phyloP scores from a whole-genome alignment of 176 grass and related monocot genomes.

The Aegilops umbellulata region DNA sequence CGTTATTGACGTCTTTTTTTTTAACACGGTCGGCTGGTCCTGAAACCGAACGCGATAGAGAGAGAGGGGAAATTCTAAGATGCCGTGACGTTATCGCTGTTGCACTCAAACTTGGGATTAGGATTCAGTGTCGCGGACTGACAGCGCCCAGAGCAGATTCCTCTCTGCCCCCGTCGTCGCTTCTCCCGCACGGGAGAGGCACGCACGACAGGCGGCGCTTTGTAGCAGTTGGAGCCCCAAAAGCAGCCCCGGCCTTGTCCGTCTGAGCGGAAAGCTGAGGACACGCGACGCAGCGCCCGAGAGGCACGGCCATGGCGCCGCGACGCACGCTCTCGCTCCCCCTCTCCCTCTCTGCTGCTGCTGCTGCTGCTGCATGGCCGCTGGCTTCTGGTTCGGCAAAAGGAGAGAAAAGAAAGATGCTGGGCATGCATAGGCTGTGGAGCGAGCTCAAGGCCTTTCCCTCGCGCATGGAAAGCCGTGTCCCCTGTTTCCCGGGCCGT shows the following conservation, averaged over 20 bases:
- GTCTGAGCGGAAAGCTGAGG: slow-evolving; percentile 4
- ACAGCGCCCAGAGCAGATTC: neutral
- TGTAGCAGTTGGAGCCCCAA: slow-evolving; percentile 18
- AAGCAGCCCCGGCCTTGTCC: neutral
- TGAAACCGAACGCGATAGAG: too few species aligned
- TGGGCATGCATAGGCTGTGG: slow-evolving; percentile 22
- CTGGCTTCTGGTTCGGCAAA: neutral
- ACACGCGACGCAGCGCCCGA: neutral
- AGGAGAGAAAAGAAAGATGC: neutral
- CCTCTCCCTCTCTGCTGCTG: neutral
- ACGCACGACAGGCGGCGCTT: neutral
- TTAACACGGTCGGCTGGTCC: too few species aligned
- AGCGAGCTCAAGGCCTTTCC: slow-evolving; percentile 47
- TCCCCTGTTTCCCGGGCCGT: slow-evolving; percentile 68
- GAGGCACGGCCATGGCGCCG: slow-evolving; percentile 12
- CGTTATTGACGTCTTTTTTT: too few species aligned
- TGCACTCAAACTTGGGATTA: neutral
- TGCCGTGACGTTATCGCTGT: neutral
- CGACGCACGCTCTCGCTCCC: neutral
- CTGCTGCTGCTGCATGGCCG: neutral
- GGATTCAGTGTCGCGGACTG: neutral
- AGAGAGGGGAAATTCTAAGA: neutral
- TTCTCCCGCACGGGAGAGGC: slow-evolving; percentile 14
- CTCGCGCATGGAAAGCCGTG: slow-evolving; percentile 63
- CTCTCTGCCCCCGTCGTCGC: slow-evolving; percentile 5